Base-by-base conservation (phyloP, 2,329 filamentous ascomycete genomes). In the Monilinia polystroma region DNA sequence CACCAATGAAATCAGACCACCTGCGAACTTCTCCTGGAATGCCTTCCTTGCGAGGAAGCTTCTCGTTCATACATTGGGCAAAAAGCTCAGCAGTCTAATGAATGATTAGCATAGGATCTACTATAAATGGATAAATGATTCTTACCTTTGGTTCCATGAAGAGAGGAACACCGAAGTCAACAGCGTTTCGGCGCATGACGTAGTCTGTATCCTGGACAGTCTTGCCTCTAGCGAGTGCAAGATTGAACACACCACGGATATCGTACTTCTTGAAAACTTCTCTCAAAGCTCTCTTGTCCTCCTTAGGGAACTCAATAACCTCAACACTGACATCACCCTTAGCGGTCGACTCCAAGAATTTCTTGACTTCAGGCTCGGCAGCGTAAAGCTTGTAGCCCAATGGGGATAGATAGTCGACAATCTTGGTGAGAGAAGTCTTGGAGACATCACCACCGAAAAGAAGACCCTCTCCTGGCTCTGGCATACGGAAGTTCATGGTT, bases 401-500 rank as follows among this genome's bases (percentile, higher is more conserved):
- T 63, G 94, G 93, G 43, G 89, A 84, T 63, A 99, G 83, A 80
- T 92, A 94, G 79, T 97, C 89, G 71, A 95, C 91, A 68, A 98
- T 90, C 76, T 87, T 85, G 68, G 88, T 86, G 67, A 99, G 85
- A 79, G 86, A 83, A 68, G 88, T 79, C 79, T 88, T 89, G 72
- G 82, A 83, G 69, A 87, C 81, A 77, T 97, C 92, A 74, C 95
- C 95, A 71, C 95, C 95, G 72, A 99, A 92, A 64, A 99, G 88
- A 68, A 99, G 88, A 81, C 95, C 94, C 84, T 97, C 93, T 72
- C 95, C 95, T 64, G 93, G 91, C 79, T 96, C 90, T 54, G 95
- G 95, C 75, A 97, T 87, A 73, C 93, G 92, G 91, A 98, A 98
- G 87, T 98, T 99, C 94, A 98, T 99, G 75, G 92, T 94, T 26